Percentiles rank a stretch among this genome's conserved stretches.
phyloP scores from a whole-genome alignment of 768 basidiomycete species.

The Solioccasus polychromus region DNA sequence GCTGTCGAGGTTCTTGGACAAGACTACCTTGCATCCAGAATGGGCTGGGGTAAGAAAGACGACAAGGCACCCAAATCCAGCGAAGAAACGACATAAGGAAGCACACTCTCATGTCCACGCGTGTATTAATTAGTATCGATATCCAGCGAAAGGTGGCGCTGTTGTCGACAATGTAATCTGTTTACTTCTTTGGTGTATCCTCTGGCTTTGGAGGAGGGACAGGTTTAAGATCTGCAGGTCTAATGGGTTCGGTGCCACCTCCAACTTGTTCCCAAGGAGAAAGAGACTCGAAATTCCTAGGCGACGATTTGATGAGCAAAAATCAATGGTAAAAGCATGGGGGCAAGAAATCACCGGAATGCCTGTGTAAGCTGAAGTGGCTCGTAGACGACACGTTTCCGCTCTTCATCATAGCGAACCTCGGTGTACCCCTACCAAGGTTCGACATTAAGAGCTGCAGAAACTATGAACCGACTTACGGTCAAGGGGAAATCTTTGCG shows the following conservation, averaged over 20 bases:
- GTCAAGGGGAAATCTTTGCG: slow-evolving; percentile 98
- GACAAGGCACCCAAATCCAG: slow-evolving; percentile 6
- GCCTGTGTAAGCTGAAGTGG: slow-evolving; percentile 97
- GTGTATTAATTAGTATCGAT: slow-evolving; percentile 16
- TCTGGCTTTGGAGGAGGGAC: slow-evolving; percentile 73
- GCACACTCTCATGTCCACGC: slow-evolving; percentile 3
- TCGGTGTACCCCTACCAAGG: slow-evolving; percentile 89
- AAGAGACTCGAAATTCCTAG: slow-evolving; percentile 88
- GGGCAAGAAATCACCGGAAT: slow-evolving; percentile 65
- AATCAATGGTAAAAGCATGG: neutral
- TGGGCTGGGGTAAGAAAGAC: slow-evolving; percentile 68
- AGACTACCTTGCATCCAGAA: slow-evolving; percentile 81
- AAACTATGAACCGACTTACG: slow-evolving; percentile 41
- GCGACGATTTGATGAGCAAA: neutral
- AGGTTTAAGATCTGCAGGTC: slow-evolving; percentile 74
- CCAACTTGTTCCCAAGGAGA: slow-evolving; percentile 98
- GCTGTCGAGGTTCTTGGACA: slow-evolving; percentile 91
- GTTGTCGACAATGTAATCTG: neutral
- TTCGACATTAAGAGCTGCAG: neutral
- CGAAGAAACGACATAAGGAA: slow-evolving; percentile 10
- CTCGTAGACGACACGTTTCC: slow-evolving; percentile 96
- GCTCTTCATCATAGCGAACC: slow-evolving; percentile 95
- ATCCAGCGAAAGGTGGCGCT: slow-evolving; percentile 1
- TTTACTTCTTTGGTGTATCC: slow-evolving; percentile 77
- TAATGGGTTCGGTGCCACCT: slow-evolving; percentile 48